Evolutionary conservation across 1,284 basidiomycete genomes (phyloP), one percentile per base, ranked within the genome.

Genomic region (Cerioporus squamosus): DNA sequence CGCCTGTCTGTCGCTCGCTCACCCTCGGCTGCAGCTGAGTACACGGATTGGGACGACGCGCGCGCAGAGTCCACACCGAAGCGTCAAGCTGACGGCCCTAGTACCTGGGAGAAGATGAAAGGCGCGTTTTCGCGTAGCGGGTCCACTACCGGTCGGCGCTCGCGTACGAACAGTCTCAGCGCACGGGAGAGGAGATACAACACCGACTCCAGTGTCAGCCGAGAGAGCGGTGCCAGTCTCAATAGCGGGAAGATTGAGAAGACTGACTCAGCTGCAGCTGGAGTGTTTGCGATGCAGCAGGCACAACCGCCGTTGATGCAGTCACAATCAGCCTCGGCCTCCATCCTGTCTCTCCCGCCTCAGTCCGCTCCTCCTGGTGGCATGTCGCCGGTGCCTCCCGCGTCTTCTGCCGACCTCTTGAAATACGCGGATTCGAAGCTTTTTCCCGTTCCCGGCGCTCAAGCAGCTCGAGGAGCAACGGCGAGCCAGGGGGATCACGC

Each of bases 391-490:
- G 84, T 92, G 46, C 90, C 91, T 24, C 81, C 84, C 20, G 81
- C 84, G 17, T 86, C 87, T 18, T 80, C 84, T 18, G 81, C 81
- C 38, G 86, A 87, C 67, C 74, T 81, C 64, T 60, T 78, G 62
- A 74, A 84, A 68, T 93, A 94, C 71, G 81, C 82, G 54, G 87
- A 91, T 66, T 81, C 88, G 29, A 96, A 96, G 71, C 79, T 96
- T 20, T n/a, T 92, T 91, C 71, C 94, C 94, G 0, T 96, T 96
- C 80, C 93, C 94, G 5, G 93, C 91, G 31, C 88, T 95, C 67
- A 81, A 85, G 63, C 83, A 83, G 63, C 79, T 94, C 33, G 88
- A 93, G 70, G 88, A 90, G 68, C 84, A 89, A 67, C 81, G 85
- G 47, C 81, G 85, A 42, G 79, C 79, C 48, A 82, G 81, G 60